phyloP scores from a whole-genome alignment of 2,329 filamentous ascomycete species.

The Torrubiellomyces zombiae region DNA sequence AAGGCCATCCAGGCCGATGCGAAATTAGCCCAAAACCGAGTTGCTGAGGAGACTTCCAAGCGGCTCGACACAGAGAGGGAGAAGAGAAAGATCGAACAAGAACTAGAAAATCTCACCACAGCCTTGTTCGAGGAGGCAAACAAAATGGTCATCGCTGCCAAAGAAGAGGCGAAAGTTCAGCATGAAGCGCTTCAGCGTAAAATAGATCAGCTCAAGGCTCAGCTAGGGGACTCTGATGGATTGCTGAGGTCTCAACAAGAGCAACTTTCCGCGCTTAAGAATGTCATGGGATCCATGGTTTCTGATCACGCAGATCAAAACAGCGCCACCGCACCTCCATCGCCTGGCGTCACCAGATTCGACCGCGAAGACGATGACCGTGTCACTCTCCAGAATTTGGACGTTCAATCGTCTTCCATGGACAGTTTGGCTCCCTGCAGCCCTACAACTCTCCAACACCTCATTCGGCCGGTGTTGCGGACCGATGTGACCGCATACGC shows the following conservation, averaged over 20 bases:
- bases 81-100: constrained; percentile 80
- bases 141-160: constrained; percentile 82
- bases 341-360: constrained; percentile 56
- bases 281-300: constrained; percentile 77
- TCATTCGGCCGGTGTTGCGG: constrained; percentile 69
- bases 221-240: constrained; percentile 72
- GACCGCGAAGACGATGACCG: constrained; percentile 37
- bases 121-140: constrained; percentile 98
- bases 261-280: constrained; percentile 79
- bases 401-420: constrained; percentile 18
- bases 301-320: constrained; percentile 56
- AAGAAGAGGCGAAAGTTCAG: constrained; percentile 75
- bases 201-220: constrained; percentile 73
- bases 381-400: constrained; percentile 11
- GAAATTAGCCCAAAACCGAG: constrained; percentile 34
- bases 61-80: constrained; percentile 54
- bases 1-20: constrained; percentile 43
- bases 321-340: constrained; percentile 62
- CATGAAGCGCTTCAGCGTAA: constrained; percentile 66
- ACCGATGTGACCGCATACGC: constrained; percentile 67
- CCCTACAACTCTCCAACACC: constrained; percentile 60
- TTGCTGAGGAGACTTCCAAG: constrained; percentile 49
- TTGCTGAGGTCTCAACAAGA: constrained; percentile 83
- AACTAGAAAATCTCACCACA: constrained; percentile 77
- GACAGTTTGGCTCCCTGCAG: constrained; percentile 36